Evolutionary conservation across 1,284 basidiomycete genomes (phyloP), one percentile per base, ranked within the genome.

Genomic region (Cutaneotrichosporon curvatum): DNA sequence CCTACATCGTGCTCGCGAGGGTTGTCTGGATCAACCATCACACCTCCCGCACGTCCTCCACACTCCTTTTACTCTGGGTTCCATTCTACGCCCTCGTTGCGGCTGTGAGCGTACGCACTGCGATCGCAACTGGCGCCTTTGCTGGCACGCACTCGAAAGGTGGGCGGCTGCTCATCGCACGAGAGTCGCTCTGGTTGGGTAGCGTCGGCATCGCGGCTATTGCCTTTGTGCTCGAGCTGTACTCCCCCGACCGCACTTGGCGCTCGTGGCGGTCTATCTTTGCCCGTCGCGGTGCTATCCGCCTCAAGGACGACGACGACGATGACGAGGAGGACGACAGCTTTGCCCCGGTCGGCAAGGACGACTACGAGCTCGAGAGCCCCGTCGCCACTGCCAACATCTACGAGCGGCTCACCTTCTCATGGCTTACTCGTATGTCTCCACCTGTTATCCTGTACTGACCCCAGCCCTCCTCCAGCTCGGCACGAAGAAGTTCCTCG

Each of bases 321-420:
- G 25, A 28, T 7, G 25, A 28, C 7, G 67, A 72, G 41, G 65
- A 66, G 33, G 67, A 67, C 20, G 63, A 63, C 30, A 50, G 61
- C 30, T 45, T 41, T 6, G 47, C 59, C n/a, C 47, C 51, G 14
- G 50, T 36, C 19, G 42, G 35, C 18, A 48, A 56, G 18, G 72
- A 74, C 7, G 76, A 78, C 47, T 75, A 75, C 8, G 73, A 75
- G 42, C 62, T 72, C 22, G 86, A 90, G 64, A 85, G 76, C 61
- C 91, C 90, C 0, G 71, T 84, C 1, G 63, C 84, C 18, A 83
- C 80, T 0, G 88, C 92, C 28, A 95, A 94, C 68, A 76, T 94
- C 40, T 96, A 82, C 66, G 66, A 70, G 46, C 51, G 57, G 23
- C 53, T 70, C 22, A 71, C 68, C 9, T 71, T 70, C 50, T 62